phyloP scores from a whole-genome alignment of 225 moss, liverwort and hornwort genomes.

The Pleurozium schreberi region DNA sequence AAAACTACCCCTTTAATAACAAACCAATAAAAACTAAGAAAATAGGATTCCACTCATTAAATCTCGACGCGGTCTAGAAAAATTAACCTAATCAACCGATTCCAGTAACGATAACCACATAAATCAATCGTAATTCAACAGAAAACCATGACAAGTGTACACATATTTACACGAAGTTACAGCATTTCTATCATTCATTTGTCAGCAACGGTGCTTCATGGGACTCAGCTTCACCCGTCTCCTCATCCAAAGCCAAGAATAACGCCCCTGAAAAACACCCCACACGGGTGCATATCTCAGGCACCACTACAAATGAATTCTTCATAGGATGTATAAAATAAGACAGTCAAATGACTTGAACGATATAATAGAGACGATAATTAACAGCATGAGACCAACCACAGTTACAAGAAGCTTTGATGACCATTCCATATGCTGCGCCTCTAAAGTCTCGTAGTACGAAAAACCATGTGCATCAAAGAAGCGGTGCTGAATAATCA shows the following conservation, averaged over 20 bases:
- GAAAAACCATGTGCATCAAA: not conserved
- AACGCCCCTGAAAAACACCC: conserved; percentile 12
- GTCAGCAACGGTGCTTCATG: conserved; percentile 18
- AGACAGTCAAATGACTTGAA: not conserved
- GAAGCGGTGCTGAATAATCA: not conserved
- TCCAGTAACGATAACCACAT: not conserved
- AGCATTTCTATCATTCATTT: conserved; percentile 8
- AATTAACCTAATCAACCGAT: not conserved
- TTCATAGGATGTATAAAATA: not conserved
- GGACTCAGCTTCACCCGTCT: not conserved
- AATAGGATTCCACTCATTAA: not conserved
- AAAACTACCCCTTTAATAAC: not conserved
- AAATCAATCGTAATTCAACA: not conserved
- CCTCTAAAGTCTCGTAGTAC: not conserved
- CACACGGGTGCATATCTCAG: not conserved
- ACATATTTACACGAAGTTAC: not conserved
- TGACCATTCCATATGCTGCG: conserved; percentile 3
- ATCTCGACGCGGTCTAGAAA: not conserved
- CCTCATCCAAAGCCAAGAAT: not conserved
- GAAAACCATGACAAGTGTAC: not conserved
- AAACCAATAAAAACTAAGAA: not conserved
- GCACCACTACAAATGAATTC: not conserved
- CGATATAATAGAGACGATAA: not conserved
- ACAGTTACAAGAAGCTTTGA: not conserved
- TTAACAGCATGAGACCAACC: not conserved